Base-by-base conservation (phyloP, 257 asterid genomes). In the Vinca minor region DNA sequence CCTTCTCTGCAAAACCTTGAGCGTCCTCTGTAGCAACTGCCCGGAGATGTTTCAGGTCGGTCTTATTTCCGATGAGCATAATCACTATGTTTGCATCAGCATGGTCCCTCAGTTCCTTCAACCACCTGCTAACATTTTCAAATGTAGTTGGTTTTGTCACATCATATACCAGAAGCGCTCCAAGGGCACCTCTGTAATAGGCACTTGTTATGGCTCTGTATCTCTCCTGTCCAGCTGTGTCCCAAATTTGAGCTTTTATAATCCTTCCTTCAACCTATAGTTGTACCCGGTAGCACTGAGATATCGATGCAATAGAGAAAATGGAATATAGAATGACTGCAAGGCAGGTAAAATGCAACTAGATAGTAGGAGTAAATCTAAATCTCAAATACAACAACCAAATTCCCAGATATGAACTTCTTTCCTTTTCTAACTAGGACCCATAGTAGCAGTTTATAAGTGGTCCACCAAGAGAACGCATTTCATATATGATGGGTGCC, bases 201-300 rank as follows among this genome's bases (percentile, higher is more conserved):
- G 98, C 98, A 74, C 98, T 88, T 67, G 98, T 91, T 31, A 91
- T 91, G 75, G 98, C 98, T 55, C 98, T 75, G 82, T 91, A 91
- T 71, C 98, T 84, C 78, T 88, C 98, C 75, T 91, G 98, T n/a
- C 96, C 98, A 53, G 98, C 98, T 1, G 98, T 91, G 87, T 91
- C 98, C 98, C 98, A 91, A 60, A 91, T 91, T 72, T 91, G 98
- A 75, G 98, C 90, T 81, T 91, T 91, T 62, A 91, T 78, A 2
- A 92, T 88, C 79, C 90, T 83, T 65, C 88, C 96, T 78, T 91
- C 98, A n/a, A 91, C 95, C 89, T 86, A 62, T 8, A 67, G 21
- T 34, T 9, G 21, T 9, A 54, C 34, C 31, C 48, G 31, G 0
- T 18, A n/a, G 32, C 8, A 23, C 39, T 20, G 11, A 39, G 13